Conservation (phyloP, 2,329 filamentous ascomycete species). For the Bipolaris zeicola region DNA sequence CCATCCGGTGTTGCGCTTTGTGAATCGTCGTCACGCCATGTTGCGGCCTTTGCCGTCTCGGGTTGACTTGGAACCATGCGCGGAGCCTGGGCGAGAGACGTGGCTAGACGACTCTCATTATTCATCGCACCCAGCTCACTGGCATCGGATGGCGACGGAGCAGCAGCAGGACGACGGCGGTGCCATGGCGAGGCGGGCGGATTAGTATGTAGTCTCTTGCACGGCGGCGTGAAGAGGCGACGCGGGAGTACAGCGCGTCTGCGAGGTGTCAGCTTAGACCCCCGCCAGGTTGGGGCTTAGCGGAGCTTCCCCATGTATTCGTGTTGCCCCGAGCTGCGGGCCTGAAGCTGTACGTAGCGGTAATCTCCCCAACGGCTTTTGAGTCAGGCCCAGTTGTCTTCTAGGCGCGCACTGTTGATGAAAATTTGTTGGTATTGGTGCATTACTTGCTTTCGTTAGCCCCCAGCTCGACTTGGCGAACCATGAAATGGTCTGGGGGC, state of each 20-base stretch:
- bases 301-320: conserved; percentile 13
- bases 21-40: conserved; percentile 13
- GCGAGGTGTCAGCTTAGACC: conserved; percentile 17
- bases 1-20: conserved; percentile 17
- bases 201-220: conserved; percentile 30
- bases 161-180: conserved; percentile 31
- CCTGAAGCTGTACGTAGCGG: background rate
- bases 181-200: conserved; percentile 44
- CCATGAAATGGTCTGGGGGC: conserved; percentile 11
- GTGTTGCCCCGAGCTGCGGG: conserved; percentile 10
- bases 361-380: conserved; percentile 4
- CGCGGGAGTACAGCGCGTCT: conserved; percentile 24
- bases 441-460: conserved; percentile 7
- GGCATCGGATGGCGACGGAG: conserved; percentile 33
- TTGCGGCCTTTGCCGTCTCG: conserved; percentile 25
- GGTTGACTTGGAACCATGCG: conserved; percentile 23
- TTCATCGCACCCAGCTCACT: conserved; percentile 32
- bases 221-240: conserved; percentile 41
- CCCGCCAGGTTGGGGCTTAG: conserved; percentile 16
- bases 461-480: conserved; percentile 20
- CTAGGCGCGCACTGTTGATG: background rate
- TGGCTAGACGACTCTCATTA: conserved; percentile 33
- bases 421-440: background rate
- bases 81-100: conserved; percentile 36
- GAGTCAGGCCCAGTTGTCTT: background rate